Evolutionary conservation across 305 asterid genomes (phyloP), one percentile per base, ranked within the genome.

Genomic region (Ilex paraguariensis): DNA sequence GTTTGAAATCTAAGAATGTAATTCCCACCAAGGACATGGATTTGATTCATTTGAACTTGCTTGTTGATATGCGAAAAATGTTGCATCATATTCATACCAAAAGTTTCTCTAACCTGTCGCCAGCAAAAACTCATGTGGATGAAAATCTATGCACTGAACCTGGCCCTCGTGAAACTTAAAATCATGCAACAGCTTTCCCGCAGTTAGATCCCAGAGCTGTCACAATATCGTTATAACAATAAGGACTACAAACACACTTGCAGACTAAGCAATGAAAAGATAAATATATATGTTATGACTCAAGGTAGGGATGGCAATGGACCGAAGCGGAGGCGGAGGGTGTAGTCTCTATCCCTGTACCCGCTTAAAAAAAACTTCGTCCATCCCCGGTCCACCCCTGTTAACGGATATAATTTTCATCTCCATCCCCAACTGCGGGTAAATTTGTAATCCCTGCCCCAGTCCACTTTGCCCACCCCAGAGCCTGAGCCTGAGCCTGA

Each of bases 141-240:
- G 99, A 77, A 93, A 93, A 70, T 90, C 99, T 52, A 93, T 90
- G 86, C 96, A 85, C 62, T 93, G 92, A 66, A 93, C 66, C 79
- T 93, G 97, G 71, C 99, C 97, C 63, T 93, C 97, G 31, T 93
- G 99, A 75, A 74, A 72, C 80, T 93, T 93, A 71, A 93, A 90
- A 8, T 90, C 96, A 59, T 93, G 97, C 82, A 90, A 65, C 72
- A 90, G 84, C 87, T 90, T 93, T 75, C 99, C 99, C 13, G 99
- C 99, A 60, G 99, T 93, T 80, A 93, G 82, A 81, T 93, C 99
- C 99, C 99, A 93, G 48, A 93, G 84, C 99, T 93, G 97, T 56
- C 66, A 74, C 13, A 70, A 46, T 32, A 70, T 42, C 44, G 66
- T 58, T 59, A 54, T 56, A 68, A 40, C 62, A 67, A 58, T 21